Evolutionary conservation across 257 asterid species (phyloP).

Genomic region (Nicotiana knightiana): DNA sequence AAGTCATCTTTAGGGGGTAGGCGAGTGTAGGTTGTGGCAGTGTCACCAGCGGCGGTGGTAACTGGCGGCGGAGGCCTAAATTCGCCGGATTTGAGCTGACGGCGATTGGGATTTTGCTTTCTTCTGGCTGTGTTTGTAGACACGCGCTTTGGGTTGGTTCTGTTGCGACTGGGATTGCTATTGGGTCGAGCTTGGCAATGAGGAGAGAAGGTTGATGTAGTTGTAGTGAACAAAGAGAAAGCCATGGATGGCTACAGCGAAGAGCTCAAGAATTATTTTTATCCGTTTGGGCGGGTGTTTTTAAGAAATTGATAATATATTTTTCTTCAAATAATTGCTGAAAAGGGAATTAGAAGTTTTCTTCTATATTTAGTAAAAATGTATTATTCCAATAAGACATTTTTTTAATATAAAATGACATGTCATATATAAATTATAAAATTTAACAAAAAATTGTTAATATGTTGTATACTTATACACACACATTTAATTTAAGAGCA

Average conservation of each 20-base stretch:
- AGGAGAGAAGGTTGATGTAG: slow-evolving; percentile 10
- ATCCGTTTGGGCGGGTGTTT: slow-evolving; percentile 11
- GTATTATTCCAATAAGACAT: too few relatives aligned
- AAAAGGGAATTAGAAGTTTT: not conserved
- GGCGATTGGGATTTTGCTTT: slow-evolving; percentile 23
- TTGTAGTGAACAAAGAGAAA: slow-evolving; percentile 8
- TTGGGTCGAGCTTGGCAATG: slow-evolving; percentile 20
- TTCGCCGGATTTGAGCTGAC: slow-evolving; percentile 32
- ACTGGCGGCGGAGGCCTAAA: slow-evolving; percentile 24
- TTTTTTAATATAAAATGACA: too few relatives aligned
- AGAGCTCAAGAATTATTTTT: not conserved
- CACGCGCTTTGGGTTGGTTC: slow-evolving; percentile 10
- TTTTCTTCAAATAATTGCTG: not conserved
- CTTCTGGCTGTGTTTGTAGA: not conserved
- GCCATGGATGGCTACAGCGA: slow-evolving; percentile 8
- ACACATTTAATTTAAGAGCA: too few relatives aligned
- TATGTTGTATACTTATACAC: too few relatives aligned
- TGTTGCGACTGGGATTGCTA: slow-evolving; percentile 12
- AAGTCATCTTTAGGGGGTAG: slow-evolving; percentile 82
- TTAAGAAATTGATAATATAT: not conserved
- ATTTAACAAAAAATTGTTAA: too few relatives aligned
- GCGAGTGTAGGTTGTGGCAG: slow-evolving; percentile 77
- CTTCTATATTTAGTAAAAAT: too few relatives aligned
- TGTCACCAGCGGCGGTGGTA: slow-evolving; percentile 49
- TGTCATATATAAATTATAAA: too few relatives aligned